Conservation (phyloP, 2,329 filamentous ascomycete species). For the Cryphonectria naterciae region DNA sequence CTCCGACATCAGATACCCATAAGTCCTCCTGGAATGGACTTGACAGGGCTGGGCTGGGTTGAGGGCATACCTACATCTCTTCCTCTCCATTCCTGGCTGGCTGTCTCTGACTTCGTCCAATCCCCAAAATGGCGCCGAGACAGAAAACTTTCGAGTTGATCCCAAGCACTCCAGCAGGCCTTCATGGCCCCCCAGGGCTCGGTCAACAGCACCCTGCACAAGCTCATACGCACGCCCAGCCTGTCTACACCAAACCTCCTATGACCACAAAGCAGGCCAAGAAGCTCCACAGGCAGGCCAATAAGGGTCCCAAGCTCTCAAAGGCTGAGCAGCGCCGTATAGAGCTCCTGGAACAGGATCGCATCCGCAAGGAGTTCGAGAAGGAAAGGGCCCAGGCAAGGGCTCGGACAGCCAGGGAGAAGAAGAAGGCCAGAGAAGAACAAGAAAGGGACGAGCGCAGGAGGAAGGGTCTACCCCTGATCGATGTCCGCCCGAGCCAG, state of each 20-base stretch:
- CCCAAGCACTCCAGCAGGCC: slow-evolving; percentile 25
- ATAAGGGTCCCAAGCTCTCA: slow-evolving; percentile 45
- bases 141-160: slow-evolving; percentile 40
- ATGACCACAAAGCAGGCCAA: slow-evolving; percentile 56
- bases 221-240: slow-evolving; percentile 10
- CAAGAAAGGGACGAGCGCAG: slow-evolving; percentile 54
- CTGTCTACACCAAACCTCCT: slow-evolving; percentile 38
- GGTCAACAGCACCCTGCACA: slow-evolving; percentile 21
- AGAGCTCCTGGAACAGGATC: slow-evolving; percentile 54
- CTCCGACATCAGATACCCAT: not conserved
- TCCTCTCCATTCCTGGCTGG: not conserved
- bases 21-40: not conserved
- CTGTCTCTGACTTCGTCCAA: not conserved
- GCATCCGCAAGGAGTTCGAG: slow-evolving; percentile 57
- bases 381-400: slow-evolving; percentile 52
- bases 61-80: not conserved
- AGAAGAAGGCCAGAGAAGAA: slow-evolving; percentile 58
- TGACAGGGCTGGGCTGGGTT: not conserved
- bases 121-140: slow-evolving; percentile 38
- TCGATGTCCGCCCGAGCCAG: slow-evolving; percentile 61
- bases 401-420: slow-evolving; percentile 56
- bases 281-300: slow-evolving; percentile 50
- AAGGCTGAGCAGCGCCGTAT: slow-evolving; percentile 48
- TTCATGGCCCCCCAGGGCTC: slow-evolving; percentile 31
- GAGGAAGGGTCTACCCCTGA: slow-evolving; percentile 56